Conservation (phyloP, 169 alveolate species). For the Babesia caballi region DNA sequence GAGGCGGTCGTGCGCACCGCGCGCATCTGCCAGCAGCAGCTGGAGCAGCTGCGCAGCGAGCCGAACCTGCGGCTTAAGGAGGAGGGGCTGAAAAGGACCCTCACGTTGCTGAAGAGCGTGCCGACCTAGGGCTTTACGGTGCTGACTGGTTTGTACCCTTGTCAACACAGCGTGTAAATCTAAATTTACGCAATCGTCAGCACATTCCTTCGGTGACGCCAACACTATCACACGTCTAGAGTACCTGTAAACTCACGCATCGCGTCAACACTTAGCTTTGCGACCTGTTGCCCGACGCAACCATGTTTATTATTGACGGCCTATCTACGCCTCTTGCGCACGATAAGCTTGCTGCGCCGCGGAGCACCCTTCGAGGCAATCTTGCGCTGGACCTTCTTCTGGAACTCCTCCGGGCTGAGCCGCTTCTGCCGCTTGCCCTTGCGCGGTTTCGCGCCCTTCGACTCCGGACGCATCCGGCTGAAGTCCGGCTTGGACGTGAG, state of each 20-base stretch:
- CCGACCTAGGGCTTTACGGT: too few species aligned
- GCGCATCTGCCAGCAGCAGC: conserved; percentile 22
- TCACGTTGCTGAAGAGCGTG: conserved; percentile 2
- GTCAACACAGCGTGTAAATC: too few species aligned
- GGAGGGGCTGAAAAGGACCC: background rate
- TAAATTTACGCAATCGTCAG: too few species aligned
- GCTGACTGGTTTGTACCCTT: too few species aligned
- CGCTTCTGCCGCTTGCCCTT: conserved; percentile 18
- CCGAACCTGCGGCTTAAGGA: conserved; percentile 1
- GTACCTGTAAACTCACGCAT: too few species aligned
- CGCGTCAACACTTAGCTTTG: too few species aligned
- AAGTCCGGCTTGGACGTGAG: conserved; percentile 39
- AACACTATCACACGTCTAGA: too few species aligned
- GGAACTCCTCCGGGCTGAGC: conserved; percentile 34
- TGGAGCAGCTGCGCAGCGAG: background rate
- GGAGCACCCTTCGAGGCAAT: conserved; percentile 62
- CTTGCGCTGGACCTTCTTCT: conserved; percentile 45
- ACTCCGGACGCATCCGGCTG: conserved; percentile 5
- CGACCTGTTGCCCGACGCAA: too few species aligned
- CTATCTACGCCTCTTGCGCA: too few species aligned
- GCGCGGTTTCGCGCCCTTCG: background rate
- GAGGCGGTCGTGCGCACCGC: conserved; percentile 30
- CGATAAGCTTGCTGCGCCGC: conserved; percentile 48
- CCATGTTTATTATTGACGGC: too few species aligned
- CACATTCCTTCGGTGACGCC: too few species aligned